Percentiles rank a stretch among this genome's conserved stretches.
Evolutionary conservation across 257 asterid genomes (phyloP).

Genomic region (Solanum pimpinellifolium): DNA sequence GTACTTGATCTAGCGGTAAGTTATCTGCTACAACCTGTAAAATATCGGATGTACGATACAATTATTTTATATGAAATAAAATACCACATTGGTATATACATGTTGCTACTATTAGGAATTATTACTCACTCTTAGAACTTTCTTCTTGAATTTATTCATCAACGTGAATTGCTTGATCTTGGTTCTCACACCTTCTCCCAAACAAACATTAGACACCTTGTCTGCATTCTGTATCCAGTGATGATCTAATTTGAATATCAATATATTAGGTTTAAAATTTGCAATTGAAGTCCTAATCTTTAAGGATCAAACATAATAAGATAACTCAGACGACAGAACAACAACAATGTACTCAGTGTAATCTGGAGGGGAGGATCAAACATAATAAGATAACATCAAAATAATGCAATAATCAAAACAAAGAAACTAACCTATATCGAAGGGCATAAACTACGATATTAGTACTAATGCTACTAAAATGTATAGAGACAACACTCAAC

Average conservation of each 20-base stretch:
- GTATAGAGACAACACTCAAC: not conserved
- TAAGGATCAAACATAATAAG: not conserved
- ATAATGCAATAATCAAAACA: not conserved
- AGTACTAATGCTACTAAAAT: not conserved
- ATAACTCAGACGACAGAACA: not conserved
- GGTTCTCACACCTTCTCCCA: slow-evolving; percentile 65
- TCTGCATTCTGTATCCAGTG: slow-evolving; percentile 70
- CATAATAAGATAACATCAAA: not conserved
- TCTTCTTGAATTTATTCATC: slow-evolving; percentile 89
- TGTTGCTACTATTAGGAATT: not conserved
- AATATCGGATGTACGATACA: not conserved
- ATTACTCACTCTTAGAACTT: slow-evolving; percentile 58
- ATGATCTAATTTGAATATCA: slow-evolving; percentile 19
- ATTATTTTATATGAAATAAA: not conserved
- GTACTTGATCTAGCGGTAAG: slow-evolving; percentile 58
- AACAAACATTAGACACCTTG: slow-evolving; percentile 39
- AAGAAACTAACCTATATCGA: not conserved
- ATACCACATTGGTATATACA: not conserved
- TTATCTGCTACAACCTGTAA: slow-evolving; percentile 66
- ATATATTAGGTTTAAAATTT: not conserved
- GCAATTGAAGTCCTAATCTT: not conserved
- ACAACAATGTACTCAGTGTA: not conserved
- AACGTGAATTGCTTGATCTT: slow-evolving; percentile 76
- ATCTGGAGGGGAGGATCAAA: not conserved
- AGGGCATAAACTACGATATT: not conserved